These are phyloP conservation scores for Gracilaria caudata DNA, from an alignment of 23 red algal genomes.

Conservation along the genomic window DNA sequence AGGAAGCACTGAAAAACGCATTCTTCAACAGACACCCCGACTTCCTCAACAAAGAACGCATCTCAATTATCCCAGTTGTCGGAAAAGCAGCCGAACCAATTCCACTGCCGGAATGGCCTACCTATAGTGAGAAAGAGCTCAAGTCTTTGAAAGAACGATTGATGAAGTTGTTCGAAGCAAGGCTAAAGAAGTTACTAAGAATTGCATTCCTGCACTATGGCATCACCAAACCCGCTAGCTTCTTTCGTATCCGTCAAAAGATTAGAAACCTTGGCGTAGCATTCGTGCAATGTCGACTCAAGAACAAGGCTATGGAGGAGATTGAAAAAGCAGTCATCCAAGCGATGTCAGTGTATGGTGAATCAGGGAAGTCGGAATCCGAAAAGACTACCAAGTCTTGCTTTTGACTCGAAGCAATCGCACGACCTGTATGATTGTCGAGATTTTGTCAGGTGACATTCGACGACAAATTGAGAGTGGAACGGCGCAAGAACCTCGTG, in stretches of 20 bases:
- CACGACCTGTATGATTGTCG: too few relatives aligned
- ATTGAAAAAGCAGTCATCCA: not conserved
- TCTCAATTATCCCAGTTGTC: conserved; percentile 43
- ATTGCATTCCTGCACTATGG: not conserved
- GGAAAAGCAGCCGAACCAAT: conserved; percentile 5
- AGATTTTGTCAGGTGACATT: too few relatives aligned
- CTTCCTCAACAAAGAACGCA: not conserved
- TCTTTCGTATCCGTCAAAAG: not conserved
- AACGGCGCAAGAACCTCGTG: too few relatives aligned
- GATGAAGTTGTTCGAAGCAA: not conserved
- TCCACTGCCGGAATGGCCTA: conserved; percentile 9
- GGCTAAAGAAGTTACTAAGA: not conserved
- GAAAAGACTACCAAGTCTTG: too few relatives aligned
- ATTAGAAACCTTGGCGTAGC: not conserved
- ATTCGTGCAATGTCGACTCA: not conserved
- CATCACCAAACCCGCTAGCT: not conserved
- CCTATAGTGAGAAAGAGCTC: not conserved
- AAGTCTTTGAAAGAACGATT: not conserved
- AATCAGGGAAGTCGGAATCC: too few relatives aligned
- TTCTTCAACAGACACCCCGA: not conserved
- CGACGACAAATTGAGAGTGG: too few relatives aligned
- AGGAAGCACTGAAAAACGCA: not conserved
- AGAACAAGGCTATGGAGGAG: not conserved
- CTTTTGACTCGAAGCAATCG: too few relatives aligned
- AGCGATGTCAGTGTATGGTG: not conserved